Conservation (phyloP, 1,139 yeast genomes). For the Blastobotrys apis region DNA sequence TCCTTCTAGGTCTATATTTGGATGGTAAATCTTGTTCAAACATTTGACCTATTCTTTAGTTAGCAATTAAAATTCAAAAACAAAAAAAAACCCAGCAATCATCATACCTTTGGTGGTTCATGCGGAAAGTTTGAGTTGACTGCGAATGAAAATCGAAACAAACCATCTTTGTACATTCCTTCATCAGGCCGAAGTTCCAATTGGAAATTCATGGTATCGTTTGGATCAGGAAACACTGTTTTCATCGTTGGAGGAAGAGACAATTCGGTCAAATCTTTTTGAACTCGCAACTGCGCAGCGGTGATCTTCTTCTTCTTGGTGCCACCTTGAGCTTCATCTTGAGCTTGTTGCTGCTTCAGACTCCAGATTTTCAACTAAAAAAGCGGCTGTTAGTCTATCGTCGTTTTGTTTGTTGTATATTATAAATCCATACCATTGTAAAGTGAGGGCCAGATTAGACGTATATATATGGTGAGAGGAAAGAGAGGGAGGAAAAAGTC, state of each 20-base stretch:
- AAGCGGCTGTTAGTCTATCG: not conserved
- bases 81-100: constrained; percentile 26
- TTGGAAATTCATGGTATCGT: constrained; percentile 56
- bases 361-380: constrained; percentile 41
- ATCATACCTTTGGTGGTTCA: constrained; percentile 69
- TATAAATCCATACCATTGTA: too few relatives aligned
- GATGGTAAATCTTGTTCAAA: constrained; percentile 66
- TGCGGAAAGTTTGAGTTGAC: constrained; percentile 79
- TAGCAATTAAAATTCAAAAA: not conserved
- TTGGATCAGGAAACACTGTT: constrained; percentile 52
- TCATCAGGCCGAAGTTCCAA: constrained; percentile 67
- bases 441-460: too few relatives aligned
- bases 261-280: constrained; percentile 61
- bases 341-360: constrained; percentile 38
- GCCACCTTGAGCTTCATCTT: constrained; percentile 30
- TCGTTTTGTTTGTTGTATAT: too few relatives aligned
- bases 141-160: constrained; percentile 59
- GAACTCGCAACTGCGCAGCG: constrained; percentile 44
- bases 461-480: not conserved
- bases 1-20: constrained; percentile 86
- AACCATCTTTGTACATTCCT: constrained; percentile 72
- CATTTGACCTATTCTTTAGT: constrained; percentile 27
- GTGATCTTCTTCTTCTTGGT: constrained; percentile 43
- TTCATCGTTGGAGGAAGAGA: constrained; percentile 63
- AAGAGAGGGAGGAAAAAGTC: not conserved